Conservation (phyloP, 1,284 basidiomycete genomes). For the Ceratorhiza oryzae-sativae region DNA sequence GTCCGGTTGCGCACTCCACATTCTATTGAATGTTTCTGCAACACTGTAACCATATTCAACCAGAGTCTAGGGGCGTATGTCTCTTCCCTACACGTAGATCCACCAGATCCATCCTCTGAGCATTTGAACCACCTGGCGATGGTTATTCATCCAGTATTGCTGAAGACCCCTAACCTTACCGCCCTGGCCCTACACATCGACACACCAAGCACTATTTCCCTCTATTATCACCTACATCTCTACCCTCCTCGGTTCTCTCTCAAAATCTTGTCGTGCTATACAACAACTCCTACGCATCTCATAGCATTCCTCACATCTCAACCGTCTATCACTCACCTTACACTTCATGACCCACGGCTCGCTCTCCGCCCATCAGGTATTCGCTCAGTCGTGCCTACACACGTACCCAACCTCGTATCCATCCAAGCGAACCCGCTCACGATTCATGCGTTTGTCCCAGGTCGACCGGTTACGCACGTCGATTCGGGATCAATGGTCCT, state of each 20-base stretch:
- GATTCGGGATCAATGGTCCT: neutral
- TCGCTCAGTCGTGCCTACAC: neutral
- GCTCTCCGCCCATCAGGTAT: neutral
- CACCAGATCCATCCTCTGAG: neutral
- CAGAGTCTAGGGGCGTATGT: neutral
- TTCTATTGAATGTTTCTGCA: slow-evolving; percentile 11
- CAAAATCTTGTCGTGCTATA: neutral
- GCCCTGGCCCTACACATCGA: slow-evolving; percentile 2
- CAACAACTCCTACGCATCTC: neutral
- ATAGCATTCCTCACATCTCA: slow-evolving; percentile 12
- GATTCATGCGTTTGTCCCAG: slow-evolving; percentile 18
- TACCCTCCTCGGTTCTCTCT: slow-evolving; percentile 10
- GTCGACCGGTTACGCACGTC: slow-evolving; percentile 17
- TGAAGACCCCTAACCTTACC: neutral
- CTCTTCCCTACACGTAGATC: neutral
- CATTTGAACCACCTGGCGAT: neutral
- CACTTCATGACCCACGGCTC: neutral
- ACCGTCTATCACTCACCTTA: neutral
- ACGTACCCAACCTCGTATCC: slow-evolving; percentile 2
- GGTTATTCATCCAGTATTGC: neutral
- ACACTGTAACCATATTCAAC: neutral
- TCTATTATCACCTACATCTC: neutral
- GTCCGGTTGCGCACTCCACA: neutral
- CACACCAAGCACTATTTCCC: neutral
- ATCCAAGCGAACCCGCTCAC: slow-evolving; percentile 14